These are phyloP conservation scores for Ailanthus altissimus DNA, from an alignment of 345 rosid species.

Conservation along the genomic window DNA sequence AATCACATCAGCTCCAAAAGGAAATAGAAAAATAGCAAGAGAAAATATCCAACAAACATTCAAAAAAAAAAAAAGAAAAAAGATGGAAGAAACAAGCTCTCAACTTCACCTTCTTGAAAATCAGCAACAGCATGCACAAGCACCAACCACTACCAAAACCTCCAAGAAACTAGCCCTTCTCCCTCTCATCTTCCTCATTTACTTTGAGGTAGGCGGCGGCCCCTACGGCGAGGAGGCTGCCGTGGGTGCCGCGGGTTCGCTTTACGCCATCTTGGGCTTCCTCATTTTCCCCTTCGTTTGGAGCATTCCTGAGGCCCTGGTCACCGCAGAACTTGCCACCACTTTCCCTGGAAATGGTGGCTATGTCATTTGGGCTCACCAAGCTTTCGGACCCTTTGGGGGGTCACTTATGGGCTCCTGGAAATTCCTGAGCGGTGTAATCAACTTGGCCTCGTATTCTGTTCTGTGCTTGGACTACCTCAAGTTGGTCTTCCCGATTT, in stretches of 20 bases:
- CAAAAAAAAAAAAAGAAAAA: neutral
- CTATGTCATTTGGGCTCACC: slow-evolving; percentile 78
- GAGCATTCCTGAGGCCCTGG: slow-evolving; percentile 85
- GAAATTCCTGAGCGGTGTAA: slow-evolving; percentile 79
- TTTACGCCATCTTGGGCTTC: slow-evolving; percentile 67
- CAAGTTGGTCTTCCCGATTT: slow-evolving; percentile 42
- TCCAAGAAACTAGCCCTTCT: slow-evolving; percentile 60
- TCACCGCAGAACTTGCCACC: slow-evolving; percentile 88
- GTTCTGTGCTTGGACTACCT: slow-evolving; percentile 65
- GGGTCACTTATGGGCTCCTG: slow-evolving; percentile 85
- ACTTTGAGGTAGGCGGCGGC: slow-evolving; percentile 93
- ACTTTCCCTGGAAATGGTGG: slow-evolving; percentile 89
- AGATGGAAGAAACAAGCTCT: neutral
- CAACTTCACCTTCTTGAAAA: neutral
- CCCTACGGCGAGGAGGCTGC: slow-evolving; percentile 83
- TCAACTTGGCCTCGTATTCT: slow-evolving; percentile 79
- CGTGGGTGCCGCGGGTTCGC: slow-evolving; percentile 77
- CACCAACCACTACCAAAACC: slow-evolving; percentile 20
- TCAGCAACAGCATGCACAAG: slow-evolving; percentile 6
- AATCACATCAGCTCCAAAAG: too few species aligned
- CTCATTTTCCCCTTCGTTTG: slow-evolving; percentile 80
- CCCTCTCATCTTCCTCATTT: slow-evolving; percentile 82
- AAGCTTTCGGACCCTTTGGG: slow-evolving; percentile 68
- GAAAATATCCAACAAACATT: neutral
- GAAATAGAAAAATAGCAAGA: neutral